phyloP scores from a whole-genome alignment of 345 rosid species.

The Cardamine occulta region DNA sequence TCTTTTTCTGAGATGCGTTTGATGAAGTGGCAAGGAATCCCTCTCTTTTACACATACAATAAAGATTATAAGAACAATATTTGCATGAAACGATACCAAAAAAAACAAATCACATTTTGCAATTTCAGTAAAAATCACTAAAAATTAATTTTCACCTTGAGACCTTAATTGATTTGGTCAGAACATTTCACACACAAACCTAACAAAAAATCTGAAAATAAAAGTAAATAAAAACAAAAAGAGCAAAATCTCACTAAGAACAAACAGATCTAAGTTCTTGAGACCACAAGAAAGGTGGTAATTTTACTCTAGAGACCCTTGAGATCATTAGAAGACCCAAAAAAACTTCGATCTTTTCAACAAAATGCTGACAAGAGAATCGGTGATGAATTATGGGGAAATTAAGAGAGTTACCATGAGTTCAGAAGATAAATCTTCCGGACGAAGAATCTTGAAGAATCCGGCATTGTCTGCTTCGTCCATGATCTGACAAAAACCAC shows the following conservation, averaged over 20 bases:
- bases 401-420: not conserved
- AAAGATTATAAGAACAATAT: not conserved
- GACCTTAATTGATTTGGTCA: not conserved
- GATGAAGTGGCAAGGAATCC: conserved; percentile 27
- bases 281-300: not conserved
- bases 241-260: not conserved
- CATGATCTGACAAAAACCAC: conserved; percentile 7
- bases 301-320: not conserved
- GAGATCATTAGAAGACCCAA: not conserved
- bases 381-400: not conserved
- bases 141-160: too few species aligned
- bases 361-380: not conserved
- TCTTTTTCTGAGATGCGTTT: conserved; percentile 16
- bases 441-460: conserved; percentile 27
- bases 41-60: conserved; percentile 22
- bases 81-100: too few species aligned
- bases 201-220: not conserved
- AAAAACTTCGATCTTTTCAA: conserved; percentile 1
- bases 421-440: not conserved
- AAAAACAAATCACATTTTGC: not conserved
- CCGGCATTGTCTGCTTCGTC: not conserved
- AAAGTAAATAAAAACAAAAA: not conserved
- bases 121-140: not conserved
- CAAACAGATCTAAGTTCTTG: conserved; percentile 10
- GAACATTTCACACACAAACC: conserved; percentile 19